These are phyloP conservation scores for Mortierella sp. DNA, from an alignment of 371 early-diverging fungal species.

Conservation along the genomic window DNA sequence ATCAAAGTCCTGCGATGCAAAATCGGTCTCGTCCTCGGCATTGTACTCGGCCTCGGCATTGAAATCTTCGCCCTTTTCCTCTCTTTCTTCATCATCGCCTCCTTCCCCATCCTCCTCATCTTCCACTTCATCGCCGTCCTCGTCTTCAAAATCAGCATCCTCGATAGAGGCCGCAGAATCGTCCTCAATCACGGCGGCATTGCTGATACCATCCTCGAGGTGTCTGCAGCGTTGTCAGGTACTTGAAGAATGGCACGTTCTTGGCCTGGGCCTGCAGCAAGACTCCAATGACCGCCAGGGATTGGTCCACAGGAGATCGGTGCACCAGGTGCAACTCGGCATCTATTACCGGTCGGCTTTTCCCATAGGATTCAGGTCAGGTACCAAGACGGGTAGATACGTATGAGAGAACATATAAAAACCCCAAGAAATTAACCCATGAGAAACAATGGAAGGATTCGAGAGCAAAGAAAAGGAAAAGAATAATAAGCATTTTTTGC, in stretches of 20 bases:
- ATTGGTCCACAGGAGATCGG: constrained; percentile 8
- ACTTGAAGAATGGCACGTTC: constrained; percentile 45
- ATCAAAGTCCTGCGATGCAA: background rate
- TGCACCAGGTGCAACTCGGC: constrained; percentile 66
- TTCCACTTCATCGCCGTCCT: constrained; percentile 7
- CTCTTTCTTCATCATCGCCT: background rate
- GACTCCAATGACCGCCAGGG: constrained; percentile 60
- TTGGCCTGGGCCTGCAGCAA: constrained; percentile 48
- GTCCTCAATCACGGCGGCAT: background rate
- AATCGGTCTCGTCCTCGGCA: constrained; percentile 16
- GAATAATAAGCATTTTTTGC: background rate
- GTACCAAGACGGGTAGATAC: background rate
- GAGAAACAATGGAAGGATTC: background rate
- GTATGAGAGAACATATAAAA: background rate
- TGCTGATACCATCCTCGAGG: background rate
- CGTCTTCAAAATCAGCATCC: background rate
- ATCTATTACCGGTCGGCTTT: constrained; percentile 13
- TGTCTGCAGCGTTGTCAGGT: constrained; percentile 32
- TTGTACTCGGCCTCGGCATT: constrained; percentile 38
- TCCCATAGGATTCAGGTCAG: background rate
- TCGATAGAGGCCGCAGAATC: background rate
- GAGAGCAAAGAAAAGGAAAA: background rate
- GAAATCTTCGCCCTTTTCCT: background rate
- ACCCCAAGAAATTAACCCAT: background rate
- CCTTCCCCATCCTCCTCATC: background rate